These are phyloP conservation scores for Hypocrella siamensis DNA, from an alignment of 2,329 filamentous ascomycete species.

Conservation along the genomic window DNA sequence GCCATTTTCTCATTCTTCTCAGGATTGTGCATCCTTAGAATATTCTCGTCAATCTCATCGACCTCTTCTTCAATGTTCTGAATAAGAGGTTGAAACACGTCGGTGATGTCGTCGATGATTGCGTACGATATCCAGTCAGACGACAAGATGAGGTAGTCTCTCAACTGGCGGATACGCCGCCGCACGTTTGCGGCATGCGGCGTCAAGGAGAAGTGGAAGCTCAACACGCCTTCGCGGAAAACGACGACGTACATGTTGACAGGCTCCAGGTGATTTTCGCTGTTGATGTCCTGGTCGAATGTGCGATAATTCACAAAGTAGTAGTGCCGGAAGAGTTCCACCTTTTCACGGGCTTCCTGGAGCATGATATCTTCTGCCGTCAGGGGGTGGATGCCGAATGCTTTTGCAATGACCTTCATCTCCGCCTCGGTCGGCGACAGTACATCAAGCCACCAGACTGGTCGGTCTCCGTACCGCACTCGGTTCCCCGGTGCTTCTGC, in stretches of 20 bases:
- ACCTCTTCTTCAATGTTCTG: slow-evolving; percentile 91
- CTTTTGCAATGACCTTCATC: slow-evolving; percentile 84
- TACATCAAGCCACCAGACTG: slow-evolving; percentile 94
- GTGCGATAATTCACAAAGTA: slow-evolving; percentile 98
- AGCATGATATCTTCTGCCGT: slow-evolving; percentile 95
- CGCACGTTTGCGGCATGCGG: slow-evolving; percentile 94
- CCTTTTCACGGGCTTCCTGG: slow-evolving; percentile 94
- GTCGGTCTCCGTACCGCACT: slow-evolving; percentile 59
- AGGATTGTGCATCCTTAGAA: slow-evolving; percentile 63
- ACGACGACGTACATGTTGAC: slow-evolving; percentile 97
- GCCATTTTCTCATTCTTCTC: slow-evolving; percentile 30
- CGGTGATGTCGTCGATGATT: slow-evolving; percentile 95
- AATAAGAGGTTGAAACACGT: slow-evolving; percentile 86
- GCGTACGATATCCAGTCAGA: slow-evolving; percentile 98
- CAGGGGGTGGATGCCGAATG: slow-evolving; percentile 89
- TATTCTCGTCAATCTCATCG: slow-evolving; percentile 88
- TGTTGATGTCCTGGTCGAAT: slow-evolving; percentile 87
- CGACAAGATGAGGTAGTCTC: slow-evolving; percentile 82
- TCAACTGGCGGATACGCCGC: slow-evolving; percentile 78
- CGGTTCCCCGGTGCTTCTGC: slow-evolving; percentile 20
- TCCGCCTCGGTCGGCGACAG: slow-evolving; percentile 82
- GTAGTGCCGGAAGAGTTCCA: slow-evolving; percentile 92
- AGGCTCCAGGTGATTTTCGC: slow-evolving; percentile 80
- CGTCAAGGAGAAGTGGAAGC: slow-evolving; percentile 93
- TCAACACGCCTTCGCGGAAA: slow-evolving; percentile 87